Conservation (phyloP, 371 early-diverging fungal genomes). For the Mycotypha africana region DNA sequence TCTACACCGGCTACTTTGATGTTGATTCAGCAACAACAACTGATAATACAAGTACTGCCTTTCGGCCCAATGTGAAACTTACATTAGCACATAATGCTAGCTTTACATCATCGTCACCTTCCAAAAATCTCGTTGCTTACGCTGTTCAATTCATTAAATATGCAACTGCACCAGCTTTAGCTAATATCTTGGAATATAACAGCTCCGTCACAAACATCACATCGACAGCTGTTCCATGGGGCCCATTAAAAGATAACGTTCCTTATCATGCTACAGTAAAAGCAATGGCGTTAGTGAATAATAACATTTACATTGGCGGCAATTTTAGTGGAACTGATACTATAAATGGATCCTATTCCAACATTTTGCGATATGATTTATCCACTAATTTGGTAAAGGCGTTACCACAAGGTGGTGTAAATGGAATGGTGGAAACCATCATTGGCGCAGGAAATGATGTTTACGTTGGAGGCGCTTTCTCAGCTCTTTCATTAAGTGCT, state of each 20-base stretch:
- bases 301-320: conserved; percentile 31
- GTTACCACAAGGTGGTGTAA: conserved; percentile 14
- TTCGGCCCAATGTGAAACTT: conserved; percentile 45
- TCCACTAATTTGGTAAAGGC: conserved; percentile 11
- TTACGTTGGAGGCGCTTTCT: conserved; percentile 36
- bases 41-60: too few relatives aligned
- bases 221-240: too few relatives aligned
- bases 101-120: conserved; percentile 7
- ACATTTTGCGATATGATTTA: conserved; percentile 23
- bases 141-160: conserved; percentile 52
- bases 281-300: conserved; percentile 23
- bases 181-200: conserved; percentile 30
- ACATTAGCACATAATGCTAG: conserved; percentile 24
- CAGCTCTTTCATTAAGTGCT: neutral
- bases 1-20: conserved; percentile 47
- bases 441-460: conserved; percentile 13
- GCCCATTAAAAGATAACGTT: conserved; percentile 28
- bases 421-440: conserved; percentile 19
- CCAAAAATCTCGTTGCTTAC: conserved; percentile 38
- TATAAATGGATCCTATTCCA: conserved; percentile 16
- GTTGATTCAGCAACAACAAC: conserved; percentile 21
- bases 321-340: conserved; percentile 18
- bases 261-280: conserved; percentile 37
- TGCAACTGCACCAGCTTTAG: conserved; percentile 24
- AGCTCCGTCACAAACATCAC: too few relatives aligned